Percentiles rank a stretch among this genome's conserved stretches.
Conservation (phyloP, 208 protist species). For the Leishmania arabica region DNA sequence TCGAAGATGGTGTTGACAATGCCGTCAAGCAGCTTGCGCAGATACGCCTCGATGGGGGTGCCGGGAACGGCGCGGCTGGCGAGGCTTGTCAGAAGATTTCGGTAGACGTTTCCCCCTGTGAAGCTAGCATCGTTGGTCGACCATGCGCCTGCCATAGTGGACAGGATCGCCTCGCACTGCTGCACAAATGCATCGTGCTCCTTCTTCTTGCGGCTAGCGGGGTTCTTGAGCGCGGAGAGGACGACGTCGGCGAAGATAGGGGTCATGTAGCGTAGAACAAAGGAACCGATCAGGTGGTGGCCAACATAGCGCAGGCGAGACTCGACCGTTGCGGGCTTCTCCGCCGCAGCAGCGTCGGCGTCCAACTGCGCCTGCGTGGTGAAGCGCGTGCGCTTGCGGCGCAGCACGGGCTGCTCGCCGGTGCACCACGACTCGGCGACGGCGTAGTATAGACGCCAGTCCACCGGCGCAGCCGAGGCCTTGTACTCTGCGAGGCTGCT, state of each 20-base stretch:
- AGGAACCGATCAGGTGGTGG: conserved; percentile 76
- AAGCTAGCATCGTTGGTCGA: conserved; percentile 26
- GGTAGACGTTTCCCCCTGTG: conserved; percentile 60
- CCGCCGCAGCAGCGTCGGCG: conserved; percentile 21
- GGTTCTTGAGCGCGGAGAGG: conserved; percentile 43
- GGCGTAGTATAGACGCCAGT: conserved; percentile 75
- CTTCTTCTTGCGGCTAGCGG: conserved; percentile 29
- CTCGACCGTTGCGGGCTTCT: conserved; percentile 23
- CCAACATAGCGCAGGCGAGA: conserved; percentile 58
- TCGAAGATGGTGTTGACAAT: conserved; percentile 65
- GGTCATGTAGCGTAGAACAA: conserved; percentile 64
- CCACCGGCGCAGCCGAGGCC: conserved; percentile 28
- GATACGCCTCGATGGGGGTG: conserved; percentile 43
- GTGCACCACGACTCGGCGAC: conserved; percentile 56
- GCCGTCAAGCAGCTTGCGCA: conserved; percentile 53
- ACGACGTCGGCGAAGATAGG: conserved; percentile 76
- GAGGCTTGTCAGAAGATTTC: conserved; percentile 71
- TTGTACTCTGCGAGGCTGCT: conserved; percentile 37
- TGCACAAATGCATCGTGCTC: conserved; percentile 35
- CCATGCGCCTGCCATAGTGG: conserved; percentile 19
- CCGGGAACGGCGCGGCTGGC: conserved; percentile 49
- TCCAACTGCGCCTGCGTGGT: conserved; percentile 20
- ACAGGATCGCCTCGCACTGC: conserved; percentile 54
- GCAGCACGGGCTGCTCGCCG: conserved; percentile 27
- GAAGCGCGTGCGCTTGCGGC: conserved; percentile 17